Evolutionary conservation across 2,329 filamentous ascomycete genomes (phyloP).

Genomic region (Nigrospora oryzae): DNA sequence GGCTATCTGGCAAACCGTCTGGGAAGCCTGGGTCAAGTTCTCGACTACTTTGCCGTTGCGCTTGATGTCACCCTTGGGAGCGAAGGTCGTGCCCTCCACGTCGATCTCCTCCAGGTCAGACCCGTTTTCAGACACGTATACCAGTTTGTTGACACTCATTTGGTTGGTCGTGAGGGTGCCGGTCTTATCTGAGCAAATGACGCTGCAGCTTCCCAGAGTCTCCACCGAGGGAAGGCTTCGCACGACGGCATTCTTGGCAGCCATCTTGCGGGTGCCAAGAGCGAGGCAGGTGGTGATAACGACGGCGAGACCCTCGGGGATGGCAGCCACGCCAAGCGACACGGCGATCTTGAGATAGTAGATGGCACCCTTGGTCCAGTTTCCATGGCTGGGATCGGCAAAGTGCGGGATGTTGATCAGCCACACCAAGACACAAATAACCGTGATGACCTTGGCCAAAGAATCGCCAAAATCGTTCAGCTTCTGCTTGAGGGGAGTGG

Average conservation of each 20-base stretch:
- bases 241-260: conserved; percentile 94
- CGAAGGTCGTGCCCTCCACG: conserved; percentile 87
- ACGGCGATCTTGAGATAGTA: conserved; percentile 99
- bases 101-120: conserved; percentile 74
- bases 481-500: conserved; percentile 96
- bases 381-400: conserved; percentile 85
- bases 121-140: conserved; percentile 70
- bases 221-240: conserved; percentile 94
- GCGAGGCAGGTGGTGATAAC: conserved; percentile 99
- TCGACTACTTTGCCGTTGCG: conserved; percentile 59
- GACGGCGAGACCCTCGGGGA: conserved; percentile 92
- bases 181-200: conserved; percentile 99
- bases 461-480: conserved; percentile 95
- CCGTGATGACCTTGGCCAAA: conserved; percentile 94
- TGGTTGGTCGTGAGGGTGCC: conserved; percentile 97
- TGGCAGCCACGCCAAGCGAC: conserved; percentile 89
- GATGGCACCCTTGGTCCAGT: conserved; percentile 93
- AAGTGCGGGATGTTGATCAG: conserved; percentile 98
- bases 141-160: conserved; percentile 95
- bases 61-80: conserved; percentile 69
- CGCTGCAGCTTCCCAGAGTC: conserved; percentile 96
- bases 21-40: conserved; percentile 62
- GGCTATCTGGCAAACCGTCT: conserved; percentile 71
- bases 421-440: conserved; percentile 95
- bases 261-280: conserved; percentile 96